Percentiles rank a stretch among this genome's conserved stretches.
These are phyloP conservation scores for Apiotrichum akiyoshidainum DNA, from an alignment of 1,284 basidiomycete genomes.

Conservation along the genomic window DNA sequence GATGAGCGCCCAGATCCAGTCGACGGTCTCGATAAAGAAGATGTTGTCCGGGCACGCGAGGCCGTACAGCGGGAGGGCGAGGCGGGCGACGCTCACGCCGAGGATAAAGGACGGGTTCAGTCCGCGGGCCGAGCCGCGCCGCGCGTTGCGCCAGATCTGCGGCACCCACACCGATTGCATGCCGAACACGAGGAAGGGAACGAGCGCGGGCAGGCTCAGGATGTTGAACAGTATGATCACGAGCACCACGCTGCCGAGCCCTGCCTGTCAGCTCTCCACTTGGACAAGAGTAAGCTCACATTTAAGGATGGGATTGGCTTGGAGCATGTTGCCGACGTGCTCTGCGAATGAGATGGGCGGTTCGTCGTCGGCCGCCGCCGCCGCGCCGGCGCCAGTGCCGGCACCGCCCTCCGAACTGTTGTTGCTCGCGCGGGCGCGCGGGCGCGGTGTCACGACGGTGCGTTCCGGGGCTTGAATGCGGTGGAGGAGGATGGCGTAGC, in stretches of 20 bases:
- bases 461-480: conserved; percentile 79
- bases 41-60: conserved; percentile 79
- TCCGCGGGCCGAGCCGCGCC: conserved; percentile 66
- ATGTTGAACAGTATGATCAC: conserved; percentile 67
- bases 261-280: neutral
- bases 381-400: too few species aligned
- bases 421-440: neutral
- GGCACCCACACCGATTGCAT: conserved; percentile 78
- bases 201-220: conserved; percentile 66
- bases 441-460: conserved; percentile 10
- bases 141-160: conserved; percentile 74
- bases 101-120: conserved; percentile 69
- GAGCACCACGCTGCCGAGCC: conserved; percentile 51
- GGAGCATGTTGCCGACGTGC: neutral
- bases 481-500: conserved; percentile 74
- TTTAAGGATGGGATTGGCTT: conserved; percentile 4
- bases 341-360: neutral
- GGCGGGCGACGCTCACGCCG: conserved; percentile 67
- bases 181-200: conserved; percentile 65
- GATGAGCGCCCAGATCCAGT: conserved; percentile 66
- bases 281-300: neutral
- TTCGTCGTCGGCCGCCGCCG: neutral
- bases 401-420: neutral
- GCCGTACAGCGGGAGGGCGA: conserved; percentile 72
- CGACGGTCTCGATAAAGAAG: conserved; percentile 65